These are phyloP conservation scores for Aristolochia californica DNA, from an alignment of 164 flowering plant species.

Conservation along the genomic window DNA sequence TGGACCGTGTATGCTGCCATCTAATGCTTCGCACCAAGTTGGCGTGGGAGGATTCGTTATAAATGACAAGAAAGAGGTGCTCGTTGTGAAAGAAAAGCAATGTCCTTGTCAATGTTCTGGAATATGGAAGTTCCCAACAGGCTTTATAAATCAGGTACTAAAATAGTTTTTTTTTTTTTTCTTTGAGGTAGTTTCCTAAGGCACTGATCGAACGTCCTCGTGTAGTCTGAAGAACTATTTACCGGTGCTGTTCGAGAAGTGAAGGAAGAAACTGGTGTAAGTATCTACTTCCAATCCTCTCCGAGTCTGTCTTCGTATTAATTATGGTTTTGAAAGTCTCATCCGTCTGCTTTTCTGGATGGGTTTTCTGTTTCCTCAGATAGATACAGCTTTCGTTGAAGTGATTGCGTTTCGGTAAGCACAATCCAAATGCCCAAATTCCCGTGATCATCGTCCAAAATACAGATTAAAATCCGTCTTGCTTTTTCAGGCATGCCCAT, in stretches of 20 bases:
- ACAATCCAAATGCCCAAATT: no score
- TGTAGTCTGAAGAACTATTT: constrained; percentile 57
- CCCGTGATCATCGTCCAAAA: not conserved
- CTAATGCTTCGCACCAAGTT: constrained; percentile 49
- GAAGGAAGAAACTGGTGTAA: constrained; percentile 72
- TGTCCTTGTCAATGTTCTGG: constrained; percentile 46
- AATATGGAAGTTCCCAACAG: constrained; percentile 65
- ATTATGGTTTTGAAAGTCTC: not conserved
- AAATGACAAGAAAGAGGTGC: constrained; percentile 42
- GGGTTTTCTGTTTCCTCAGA: constrained; percentile 20
- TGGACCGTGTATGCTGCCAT: constrained; percentile 46
- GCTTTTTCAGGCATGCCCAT: constrained; percentile 40
- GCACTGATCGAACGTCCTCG: not conserved
- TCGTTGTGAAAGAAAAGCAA: constrained; percentile 52
- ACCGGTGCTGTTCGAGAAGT: constrained; percentile 57
- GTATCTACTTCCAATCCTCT: constrained; percentile 3
- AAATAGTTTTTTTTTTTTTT: not conserved
- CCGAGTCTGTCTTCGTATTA: no score
- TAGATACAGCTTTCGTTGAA: constrained; percentile 43
- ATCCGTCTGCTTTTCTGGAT: not conserved
- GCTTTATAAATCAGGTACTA: constrained; percentile 46
- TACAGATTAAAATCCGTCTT: no score
- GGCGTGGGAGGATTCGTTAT: constrained; percentile 52
- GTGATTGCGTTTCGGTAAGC: constrained; percentile 54
- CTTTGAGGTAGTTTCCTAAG: not conserved